A percentile compares a stretch with the other conserved stretches of the same genome.
Conservation (phyloP, 169 alveolate species). For the Cryptosporidium sp. region DNA sequence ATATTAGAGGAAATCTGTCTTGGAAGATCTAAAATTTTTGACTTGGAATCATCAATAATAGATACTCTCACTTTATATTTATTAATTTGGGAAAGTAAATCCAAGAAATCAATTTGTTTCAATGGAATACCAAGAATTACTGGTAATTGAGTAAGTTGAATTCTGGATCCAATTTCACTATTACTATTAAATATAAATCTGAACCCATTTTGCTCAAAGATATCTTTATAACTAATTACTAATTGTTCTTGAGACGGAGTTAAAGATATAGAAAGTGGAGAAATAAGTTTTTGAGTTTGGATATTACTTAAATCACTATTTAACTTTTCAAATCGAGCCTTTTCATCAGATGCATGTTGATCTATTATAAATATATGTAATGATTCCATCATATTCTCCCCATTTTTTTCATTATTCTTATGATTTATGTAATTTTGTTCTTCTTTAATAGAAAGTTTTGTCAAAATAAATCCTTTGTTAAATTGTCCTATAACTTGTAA, state of each 20-base stretch:
- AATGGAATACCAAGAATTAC: slow-evolving; percentile 58
- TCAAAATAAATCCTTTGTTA: slow-evolving; percentile 95
- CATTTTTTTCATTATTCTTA: too few species aligned
- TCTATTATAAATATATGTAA: slow-evolving; percentile 93
- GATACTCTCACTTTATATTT: slow-evolving; percentile 8
- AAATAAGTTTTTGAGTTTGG: slow-evolving; percentile 89
- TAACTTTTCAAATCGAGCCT: slow-evolving; percentile 90
- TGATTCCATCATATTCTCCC: neutral
- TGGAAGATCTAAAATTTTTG: neutral
- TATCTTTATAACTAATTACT: slow-evolving; percentile 82
- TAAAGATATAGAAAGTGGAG: slow-evolving; percentile 90
- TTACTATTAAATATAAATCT: slow-evolving; percentile 71
- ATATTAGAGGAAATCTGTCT: neutral
- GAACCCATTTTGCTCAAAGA: slow-evolving; percentile 89
- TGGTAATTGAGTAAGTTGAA: slow-evolving; percentile 44
- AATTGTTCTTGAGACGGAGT: slow-evolving; percentile 86
- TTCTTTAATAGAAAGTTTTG: slow-evolving; percentile 80
- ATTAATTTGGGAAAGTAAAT: slow-evolving; percentile 74
- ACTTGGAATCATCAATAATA: neutral
- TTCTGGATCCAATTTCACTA: slow-evolving; percentile 25
- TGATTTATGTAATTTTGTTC: neutral
- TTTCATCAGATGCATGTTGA: slow-evolving; percentile 99
- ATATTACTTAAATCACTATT: slow-evolving; percentile 85
- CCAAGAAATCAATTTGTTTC: slow-evolving; percentile 75
- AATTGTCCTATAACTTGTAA: slow-evolving; percentile 91